phyloP scores from a whole-genome alignment of 768 basidiomycete species.

The Phylloporus sp. region DNA sequence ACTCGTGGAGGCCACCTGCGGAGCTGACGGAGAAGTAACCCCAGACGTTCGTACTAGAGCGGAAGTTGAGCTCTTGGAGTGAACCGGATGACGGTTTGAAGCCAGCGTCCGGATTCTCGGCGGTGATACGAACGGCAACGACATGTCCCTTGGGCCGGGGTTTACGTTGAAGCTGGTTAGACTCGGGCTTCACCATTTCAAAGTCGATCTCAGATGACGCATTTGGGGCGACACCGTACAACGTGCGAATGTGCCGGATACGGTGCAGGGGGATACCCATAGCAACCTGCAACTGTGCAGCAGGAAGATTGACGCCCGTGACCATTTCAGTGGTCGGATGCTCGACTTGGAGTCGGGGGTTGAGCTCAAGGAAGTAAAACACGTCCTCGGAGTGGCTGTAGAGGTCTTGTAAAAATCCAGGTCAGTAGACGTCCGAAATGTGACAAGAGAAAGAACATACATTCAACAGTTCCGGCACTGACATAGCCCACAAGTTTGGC shows the following conservation, averaged over 20 bases:
- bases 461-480: conserved; percentile 97
- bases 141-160: conserved; percentile 98
- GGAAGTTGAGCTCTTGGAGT: conserved; percentile 98
- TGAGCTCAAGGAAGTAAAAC: conserved; percentile 97
- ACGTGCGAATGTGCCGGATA: conserved; percentile 90
- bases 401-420: conserved; percentile 53
- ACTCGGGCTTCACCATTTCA: conserved; percentile 87
- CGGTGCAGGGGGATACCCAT: conserved; percentile 98
- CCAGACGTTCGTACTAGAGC: conserved; percentile 99
- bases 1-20: conserved; percentile 96
- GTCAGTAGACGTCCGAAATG: neutral
- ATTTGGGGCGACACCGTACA: conserved; percentile 92
- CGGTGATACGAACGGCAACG: conserved; percentile 97
- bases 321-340: conserved; percentile 99
- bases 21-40: conserved; percentile 98
- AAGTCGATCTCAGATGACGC: conserved; percentile 93
- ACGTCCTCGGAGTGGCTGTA: conserved; percentile 91
- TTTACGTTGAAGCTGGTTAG: conserved; percentile 84
- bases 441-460: conserved; percentile 35
- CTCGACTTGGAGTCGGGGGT: conserved; percentile 99
- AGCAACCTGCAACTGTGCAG: conserved; percentile 93
- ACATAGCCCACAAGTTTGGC: conserved; percentile 99
- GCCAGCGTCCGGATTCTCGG: conserved; percentile 98
- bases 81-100: conserved; percentile 99
- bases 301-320: conserved; percentile 96